Percentiles rank a stretch among this genome's conserved stretches.
phyloP scores from a whole-genome alignment of 305 asterid genomes.

The Fraxinus platypoda region DNA sequence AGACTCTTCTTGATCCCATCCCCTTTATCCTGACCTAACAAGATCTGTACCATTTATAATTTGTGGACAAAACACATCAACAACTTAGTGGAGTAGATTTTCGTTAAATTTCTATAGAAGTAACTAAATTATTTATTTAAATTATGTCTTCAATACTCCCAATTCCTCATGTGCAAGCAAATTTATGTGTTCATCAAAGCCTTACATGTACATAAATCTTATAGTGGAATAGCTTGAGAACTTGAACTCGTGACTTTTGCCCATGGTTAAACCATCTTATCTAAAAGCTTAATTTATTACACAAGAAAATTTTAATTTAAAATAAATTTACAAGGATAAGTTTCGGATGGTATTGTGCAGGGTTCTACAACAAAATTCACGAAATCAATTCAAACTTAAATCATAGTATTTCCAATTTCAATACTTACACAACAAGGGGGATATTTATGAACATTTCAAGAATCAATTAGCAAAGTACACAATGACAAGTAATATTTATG shows the following conservation, averaged over 20 bases:
- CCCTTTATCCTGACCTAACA: background rate
- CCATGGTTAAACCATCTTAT: background rate
- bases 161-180: background rate
- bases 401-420: background rate
- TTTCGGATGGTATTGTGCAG: background rate
- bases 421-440: background rate
- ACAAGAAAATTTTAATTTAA: background rate
- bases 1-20: background rate
- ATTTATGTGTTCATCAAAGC: background rate
- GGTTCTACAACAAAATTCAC: background rate
- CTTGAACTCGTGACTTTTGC: background rate
- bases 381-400: background rate
- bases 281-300: background rate
- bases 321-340: background rate
- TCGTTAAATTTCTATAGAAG: background rate
- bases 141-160: background rate
- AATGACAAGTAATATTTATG: background rate
- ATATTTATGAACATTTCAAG: background rate
- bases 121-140: background rate
- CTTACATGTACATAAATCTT: background rate
- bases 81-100: too few relatives aligned
- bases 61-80: background rate
- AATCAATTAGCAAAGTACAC: background rate
- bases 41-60: background rate
- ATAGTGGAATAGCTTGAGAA: background rate